Conservation (phyloP, 148 eudicot species). For the Simmondsia chinensis region DNA sequence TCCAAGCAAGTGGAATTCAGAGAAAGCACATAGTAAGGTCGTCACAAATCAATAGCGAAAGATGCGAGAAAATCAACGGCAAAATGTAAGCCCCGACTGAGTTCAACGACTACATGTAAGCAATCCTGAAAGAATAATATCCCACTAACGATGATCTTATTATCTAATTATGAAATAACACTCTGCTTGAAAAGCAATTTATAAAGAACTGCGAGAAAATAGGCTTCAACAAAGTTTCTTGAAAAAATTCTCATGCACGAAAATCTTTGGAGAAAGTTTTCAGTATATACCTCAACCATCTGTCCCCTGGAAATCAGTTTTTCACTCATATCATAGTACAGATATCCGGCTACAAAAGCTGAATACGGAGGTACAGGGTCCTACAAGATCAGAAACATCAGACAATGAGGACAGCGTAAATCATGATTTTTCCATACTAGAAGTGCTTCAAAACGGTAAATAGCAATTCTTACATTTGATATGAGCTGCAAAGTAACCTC, state of each 20-base stretch:
- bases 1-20: too few relatives aligned
- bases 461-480: conserved; percentile 38
- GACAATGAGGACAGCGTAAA: conserved; percentile 1
- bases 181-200: too few relatives aligned
- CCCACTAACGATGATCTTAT: too few relatives aligned
- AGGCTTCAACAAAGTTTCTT: not conserved
- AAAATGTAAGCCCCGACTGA: too few relatives aligned
- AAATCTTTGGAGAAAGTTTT: not conserved
- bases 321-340: conserved; percentile 65
- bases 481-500: conserved; percentile 41
- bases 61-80: too few relatives aligned
- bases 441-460: not conserved
- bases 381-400: conserved; percentile 27
- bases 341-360: conserved; percentile 55
- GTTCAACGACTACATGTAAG: too few relatives aligned
- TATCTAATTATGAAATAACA: too few relatives aligned
- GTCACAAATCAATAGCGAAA: too few relatives aligned
- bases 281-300: conserved; percentile 49
- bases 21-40: too few relatives aligned
- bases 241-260: too few relatives aligned
- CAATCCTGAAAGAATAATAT: too few relatives aligned
- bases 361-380: conserved; percentile 40
- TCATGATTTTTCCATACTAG: not conserved
- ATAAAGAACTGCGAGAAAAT: too few relatives aligned
- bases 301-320: conserved; percentile 45